A percentile compares a stretch with the other conserved stretches of the same genome.
Evolutionary conservation across 2,329 filamentous ascomycete species (phyloP).

Genomic region (Decorospora gaudefroyi): DNA sequence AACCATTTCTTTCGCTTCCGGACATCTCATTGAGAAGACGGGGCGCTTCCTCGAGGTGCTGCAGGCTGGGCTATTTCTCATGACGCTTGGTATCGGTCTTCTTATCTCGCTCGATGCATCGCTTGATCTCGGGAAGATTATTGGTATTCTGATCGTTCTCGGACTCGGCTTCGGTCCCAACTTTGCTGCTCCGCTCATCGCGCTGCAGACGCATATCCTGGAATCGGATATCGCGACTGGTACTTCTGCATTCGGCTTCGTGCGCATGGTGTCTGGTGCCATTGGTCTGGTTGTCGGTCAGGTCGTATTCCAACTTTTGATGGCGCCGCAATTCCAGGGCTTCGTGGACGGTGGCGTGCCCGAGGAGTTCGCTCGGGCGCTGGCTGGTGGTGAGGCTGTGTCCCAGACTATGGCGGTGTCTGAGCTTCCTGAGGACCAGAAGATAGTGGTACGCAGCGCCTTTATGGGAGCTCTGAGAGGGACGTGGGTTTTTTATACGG

Average conservation of each 20-base stretch:
- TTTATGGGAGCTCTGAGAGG: conserved; percentile 53
- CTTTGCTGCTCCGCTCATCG: conserved; percentile 60
- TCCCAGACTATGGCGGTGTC: conserved; percentile 34
- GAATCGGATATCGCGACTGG: conserved; percentile 58
- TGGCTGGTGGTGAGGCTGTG: conserved; percentile 42
- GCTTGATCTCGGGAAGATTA: conserved; percentile 39
- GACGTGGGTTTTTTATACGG: conserved; percentile 58
- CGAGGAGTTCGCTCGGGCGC: conserved; percentile 23
- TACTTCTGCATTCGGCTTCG: conserved; percentile 57
- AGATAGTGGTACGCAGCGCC: conserved; percentile 46
- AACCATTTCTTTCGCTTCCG: conserved; percentile 52
- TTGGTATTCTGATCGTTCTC: conserved; percentile 56
- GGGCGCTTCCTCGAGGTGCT: conserved; percentile 50
- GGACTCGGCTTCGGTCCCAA: conserved; percentile 59
- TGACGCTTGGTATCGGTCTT: conserved; percentile 44
- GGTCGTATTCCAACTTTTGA: conserved; percentile 60
- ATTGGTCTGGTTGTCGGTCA: conserved; percentile 57
- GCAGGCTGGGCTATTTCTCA: conserved; percentile 37
- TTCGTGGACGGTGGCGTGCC: conserved; percentile 31
- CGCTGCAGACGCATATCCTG: conserved; percentile 62
- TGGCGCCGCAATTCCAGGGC: conserved; percentile 53
- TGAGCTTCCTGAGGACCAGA: conserved; percentile 37
- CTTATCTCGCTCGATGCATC: conserved; percentile 31
- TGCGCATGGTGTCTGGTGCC: conserved; percentile 52
- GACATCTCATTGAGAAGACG: conserved; percentile 52